Evolutionary conservation across 2,329 filamentous ascomycete genomes (phyloP).

Genomic region (Penicillium rolfsii): DNA sequence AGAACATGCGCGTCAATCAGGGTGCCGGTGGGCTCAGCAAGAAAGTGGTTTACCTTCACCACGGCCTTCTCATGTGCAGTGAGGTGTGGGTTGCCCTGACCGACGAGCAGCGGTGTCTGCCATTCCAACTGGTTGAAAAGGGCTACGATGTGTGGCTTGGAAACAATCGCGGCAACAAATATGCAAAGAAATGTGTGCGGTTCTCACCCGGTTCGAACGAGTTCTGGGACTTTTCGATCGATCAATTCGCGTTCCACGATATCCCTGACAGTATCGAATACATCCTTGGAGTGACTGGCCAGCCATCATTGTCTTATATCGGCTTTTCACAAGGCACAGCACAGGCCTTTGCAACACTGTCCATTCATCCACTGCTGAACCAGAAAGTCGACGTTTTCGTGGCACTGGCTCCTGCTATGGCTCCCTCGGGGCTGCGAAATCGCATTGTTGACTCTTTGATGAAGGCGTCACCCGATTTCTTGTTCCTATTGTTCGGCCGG

Average conservation of each 20-base stretch:
- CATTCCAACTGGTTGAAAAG: slow-evolving; percentile 83
- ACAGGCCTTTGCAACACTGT: slow-evolving; percentile 90
- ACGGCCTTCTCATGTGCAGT: slow-evolving; percentile 97
- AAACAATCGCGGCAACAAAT: slow-evolving; percentile 98
- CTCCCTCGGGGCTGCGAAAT: slow-evolving; percentile 85
- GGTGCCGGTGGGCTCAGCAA: slow-evolving; percentile 69
- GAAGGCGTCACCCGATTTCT: slow-evolving; percentile 87
- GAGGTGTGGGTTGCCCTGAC: slow-evolving; percentile 97
- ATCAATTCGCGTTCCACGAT: slow-evolving; percentile 97
- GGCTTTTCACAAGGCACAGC: slow-evolving; percentile 97
- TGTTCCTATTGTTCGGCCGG: slow-evolving; percentile 91
- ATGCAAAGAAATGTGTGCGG: slow-evolving; percentile 90
- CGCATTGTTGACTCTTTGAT: slow-evolving; percentile 89
- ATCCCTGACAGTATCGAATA: slow-evolving; percentile 95
- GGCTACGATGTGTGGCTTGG: slow-evolving; percentile 98
- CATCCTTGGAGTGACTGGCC: slow-evolving; percentile 79
- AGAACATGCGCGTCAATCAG: slow-evolving; percentile 75
- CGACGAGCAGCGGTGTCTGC: slow-evolving; percentile 80
- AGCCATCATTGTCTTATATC: slow-evolving; percentile 87
- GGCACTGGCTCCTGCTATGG: slow-evolving; percentile 93
- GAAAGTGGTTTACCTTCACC: slow-evolving; percentile 89
- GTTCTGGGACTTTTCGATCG: slow-evolving; percentile 99
- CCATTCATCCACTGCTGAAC: slow-evolving; percentile 90
- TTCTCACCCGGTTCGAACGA: slow-evolving; percentile 71
- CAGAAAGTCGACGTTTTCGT: slow-evolving; percentile 95